Percentiles rank a stretch among this genome's conserved stretches.
phyloP scores from a whole-genome alignment of 2,329 filamentous ascomycete genomes.

The Lasiodiplodia theobromae region DNA sequence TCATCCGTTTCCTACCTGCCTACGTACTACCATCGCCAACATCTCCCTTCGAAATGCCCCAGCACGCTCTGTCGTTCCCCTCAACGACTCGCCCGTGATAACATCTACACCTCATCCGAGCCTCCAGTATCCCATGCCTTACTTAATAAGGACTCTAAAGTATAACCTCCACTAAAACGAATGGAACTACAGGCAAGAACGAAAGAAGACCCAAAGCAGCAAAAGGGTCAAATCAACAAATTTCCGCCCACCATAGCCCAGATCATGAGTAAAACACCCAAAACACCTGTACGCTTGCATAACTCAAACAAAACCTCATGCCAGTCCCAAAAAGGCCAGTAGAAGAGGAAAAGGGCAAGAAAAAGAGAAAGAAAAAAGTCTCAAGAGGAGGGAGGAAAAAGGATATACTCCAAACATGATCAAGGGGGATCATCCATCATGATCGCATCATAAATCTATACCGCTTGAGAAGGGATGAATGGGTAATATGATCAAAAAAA shows the following conservation, averaged over 20 bases:
- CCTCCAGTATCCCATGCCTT: too few relatives aligned
- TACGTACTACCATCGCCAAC: not conserved
- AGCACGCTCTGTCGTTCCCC: not conserved
- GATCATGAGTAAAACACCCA: not conserved
- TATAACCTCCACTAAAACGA: constrained; percentile 5
- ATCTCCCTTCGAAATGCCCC: not conserved
- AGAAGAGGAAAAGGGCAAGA: not conserved
- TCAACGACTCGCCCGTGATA: not conserved
- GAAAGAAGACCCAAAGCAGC: not conserved
- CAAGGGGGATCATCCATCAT: not conserved
- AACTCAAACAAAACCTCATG: not conserved
- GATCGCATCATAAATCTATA: not conserved
- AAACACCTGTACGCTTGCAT: constrained; percentile 10
- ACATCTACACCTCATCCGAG: too few relatives aligned
- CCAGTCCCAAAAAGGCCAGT: not conserved
- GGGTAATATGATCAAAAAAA: not conserved
- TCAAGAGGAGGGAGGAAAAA: not conserved
- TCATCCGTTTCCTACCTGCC: not conserved
- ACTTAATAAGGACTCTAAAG: not conserved
- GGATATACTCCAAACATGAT: not conserved
- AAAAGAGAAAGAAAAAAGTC: not conserved
- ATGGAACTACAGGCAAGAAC: constrained; percentile 8
- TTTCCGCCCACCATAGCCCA: not conserved
- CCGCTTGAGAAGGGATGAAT: not conserved
- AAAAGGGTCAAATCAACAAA: not conserved